phyloP scores from a whole-genome alignment of 495 filamentous ascomycete genomes.

The Trichocladium antarcticum region DNA sequence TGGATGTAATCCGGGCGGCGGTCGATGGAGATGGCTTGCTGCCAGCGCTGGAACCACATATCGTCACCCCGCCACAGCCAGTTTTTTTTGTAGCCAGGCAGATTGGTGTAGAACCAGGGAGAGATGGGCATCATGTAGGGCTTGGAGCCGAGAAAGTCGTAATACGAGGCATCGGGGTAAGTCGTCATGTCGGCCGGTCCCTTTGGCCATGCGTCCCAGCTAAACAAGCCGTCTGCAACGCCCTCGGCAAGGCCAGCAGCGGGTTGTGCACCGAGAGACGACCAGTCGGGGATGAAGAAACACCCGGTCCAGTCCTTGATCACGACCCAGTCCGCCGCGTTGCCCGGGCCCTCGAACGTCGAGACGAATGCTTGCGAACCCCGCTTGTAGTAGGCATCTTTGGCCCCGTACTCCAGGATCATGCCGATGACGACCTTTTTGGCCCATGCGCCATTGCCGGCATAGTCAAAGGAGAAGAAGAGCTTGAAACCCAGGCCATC shows the following conservation, averaged over 20 bases:
- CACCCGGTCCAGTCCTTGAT: slow-evolving; percentile 23
- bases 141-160: slow-evolving; percentile 24
- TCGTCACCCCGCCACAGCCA: slow-evolving; percentile 60
- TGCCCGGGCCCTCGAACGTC: slow-evolving; percentile 22
- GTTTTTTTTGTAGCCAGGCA: slow-evolving; percentile 54
- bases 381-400: slow-evolving; percentile 22
- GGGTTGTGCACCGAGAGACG: slow-evolving; percentile 13
- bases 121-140: slow-evolving; percentile 43
- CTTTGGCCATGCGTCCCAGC: slow-evolving; percentile 31
- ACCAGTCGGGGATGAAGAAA: slow-evolving; percentile 26
- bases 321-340: slow-evolving; percentile 17
- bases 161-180: slow-evolving; percentile 13
- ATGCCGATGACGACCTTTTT: slow-evolving; percentile 20
- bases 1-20: slow-evolving; percentile 3
- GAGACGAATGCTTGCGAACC: slow-evolving; percentile 22
- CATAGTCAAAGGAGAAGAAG: slow-evolving; percentile 36
- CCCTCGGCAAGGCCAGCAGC: slow-evolving; percentile 2
- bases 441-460: slow-evolving; percentile 17
- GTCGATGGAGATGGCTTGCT: slow-evolving; percentile 1
- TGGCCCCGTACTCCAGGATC: slow-evolving; percentile 18
- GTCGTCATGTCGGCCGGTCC: slow-evolving; percentile 43
- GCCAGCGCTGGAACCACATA: slow-evolving; percentile 41
- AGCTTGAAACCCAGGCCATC: slow-evolving; percentile 25
- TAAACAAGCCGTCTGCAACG: slow-evolving; percentile 28
- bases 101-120: slow-evolving; percentile 57